A percentile compares a stretch with the other conserved stretches of the same genome.
Evolutionary conservation across 306 rosid genomes (phyloP).

Genomic region (Quercus parvula): DNA sequence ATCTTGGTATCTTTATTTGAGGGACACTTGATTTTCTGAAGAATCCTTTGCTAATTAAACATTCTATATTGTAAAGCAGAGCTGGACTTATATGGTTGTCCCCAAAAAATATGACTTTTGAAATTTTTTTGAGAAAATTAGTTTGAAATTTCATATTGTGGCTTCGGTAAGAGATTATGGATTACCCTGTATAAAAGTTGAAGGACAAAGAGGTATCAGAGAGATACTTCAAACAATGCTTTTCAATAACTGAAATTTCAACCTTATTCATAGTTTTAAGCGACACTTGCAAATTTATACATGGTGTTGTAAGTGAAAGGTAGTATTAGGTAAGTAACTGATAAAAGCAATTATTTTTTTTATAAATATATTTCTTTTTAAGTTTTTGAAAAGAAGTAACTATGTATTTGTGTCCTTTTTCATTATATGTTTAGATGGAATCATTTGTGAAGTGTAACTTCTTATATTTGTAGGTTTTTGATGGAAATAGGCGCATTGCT

Average conservation of each 20-base stretch:
- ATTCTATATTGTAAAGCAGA: neutral
- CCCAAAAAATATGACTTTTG: neutral
- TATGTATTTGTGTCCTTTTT: neutral
- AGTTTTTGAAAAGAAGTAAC: no score
- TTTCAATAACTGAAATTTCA: neutral
- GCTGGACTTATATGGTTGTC: neutral
- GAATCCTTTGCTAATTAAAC: neutral
- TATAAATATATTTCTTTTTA: no score
- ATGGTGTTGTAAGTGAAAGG: neutral
- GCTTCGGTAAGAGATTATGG: neutral
- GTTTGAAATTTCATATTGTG: neutral
- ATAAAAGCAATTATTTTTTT: no score
- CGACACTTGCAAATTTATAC: neutral
- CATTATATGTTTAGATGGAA: neutral
- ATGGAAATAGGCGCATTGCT: constrained; percentile 65
- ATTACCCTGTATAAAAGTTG: neutral
- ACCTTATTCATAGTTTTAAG: neutral
- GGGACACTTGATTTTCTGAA: neutral
- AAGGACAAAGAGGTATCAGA: neutral
- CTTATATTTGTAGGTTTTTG: constrained; percentile 54
- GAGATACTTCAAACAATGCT: neutral
- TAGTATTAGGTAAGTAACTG: neutral
- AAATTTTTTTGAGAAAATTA: neutral
- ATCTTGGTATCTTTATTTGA: neutral
- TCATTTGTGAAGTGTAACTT: neutral